Conservation (phyloP, 805 yeast genomes). For the Pichia rugopelliculosa region DNA sequence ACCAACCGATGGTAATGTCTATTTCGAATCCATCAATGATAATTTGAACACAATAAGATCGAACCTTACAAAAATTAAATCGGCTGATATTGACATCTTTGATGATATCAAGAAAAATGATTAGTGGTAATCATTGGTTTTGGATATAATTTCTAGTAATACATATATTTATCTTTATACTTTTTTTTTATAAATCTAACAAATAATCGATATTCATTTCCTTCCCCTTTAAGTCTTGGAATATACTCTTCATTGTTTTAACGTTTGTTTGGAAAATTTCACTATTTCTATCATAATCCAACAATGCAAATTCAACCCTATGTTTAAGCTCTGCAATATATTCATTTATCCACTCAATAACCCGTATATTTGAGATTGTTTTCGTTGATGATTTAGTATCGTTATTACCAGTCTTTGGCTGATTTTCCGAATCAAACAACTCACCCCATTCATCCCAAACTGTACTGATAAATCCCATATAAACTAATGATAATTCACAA, state of each 20-base stretch:
- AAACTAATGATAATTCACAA: conserved; percentile 9
- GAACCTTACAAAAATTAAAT: conserved; percentile 8
- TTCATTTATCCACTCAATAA: conserved; percentile 72
- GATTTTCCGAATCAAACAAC: neutral
- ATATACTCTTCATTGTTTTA: conserved; percentile 48
- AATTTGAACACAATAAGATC: conserved; percentile 21
- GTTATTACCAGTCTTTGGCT: neutral
- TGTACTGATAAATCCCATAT: conserved; percentile 7
- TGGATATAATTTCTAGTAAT: neutral
- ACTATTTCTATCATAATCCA: conserved; percentile 50
- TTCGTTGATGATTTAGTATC: neutral
- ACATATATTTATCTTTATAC: neutral
- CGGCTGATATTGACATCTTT: conserved; percentile 11
- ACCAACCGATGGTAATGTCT: conserved; percentile 15
- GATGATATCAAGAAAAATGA: conserved; percentile 1
- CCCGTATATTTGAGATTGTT: conserved; percentile 16
- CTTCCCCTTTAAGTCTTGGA: conserved; percentile 49
- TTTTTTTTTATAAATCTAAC: conserved; percentile 25
- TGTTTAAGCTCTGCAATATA: conserved; percentile 54
- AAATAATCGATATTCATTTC: conserved; percentile 74
- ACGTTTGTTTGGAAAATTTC: conserved; percentile 49
- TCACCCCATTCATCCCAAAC: conserved; percentile 9
- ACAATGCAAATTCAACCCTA: conserved; percentile 58
- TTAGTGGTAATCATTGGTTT: conserved; percentile 5
- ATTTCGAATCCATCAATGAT: conserved; percentile 16